These are phyloP conservation scores for Diplodia corticola DNA, from an alignment of 2,329 filamentous ascomycete species.

Conservation along the genomic window DNA sequence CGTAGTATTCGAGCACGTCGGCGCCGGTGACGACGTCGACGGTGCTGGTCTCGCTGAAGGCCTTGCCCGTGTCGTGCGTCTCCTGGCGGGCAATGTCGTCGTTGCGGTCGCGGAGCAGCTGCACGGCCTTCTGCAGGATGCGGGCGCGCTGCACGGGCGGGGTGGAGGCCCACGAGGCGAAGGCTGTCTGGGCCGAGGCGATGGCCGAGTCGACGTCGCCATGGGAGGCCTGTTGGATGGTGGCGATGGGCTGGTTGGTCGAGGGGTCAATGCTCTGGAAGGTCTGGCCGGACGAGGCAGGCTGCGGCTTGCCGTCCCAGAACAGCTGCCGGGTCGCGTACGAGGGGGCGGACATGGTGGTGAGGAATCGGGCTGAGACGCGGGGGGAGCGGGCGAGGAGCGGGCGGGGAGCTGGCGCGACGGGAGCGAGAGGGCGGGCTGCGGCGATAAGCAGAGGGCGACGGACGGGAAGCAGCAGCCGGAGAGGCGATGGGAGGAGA, in stretches of 20 bases:
- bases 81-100: slow-evolving; percentile 77
- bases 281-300: slow-evolving; percentile 59
- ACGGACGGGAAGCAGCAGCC: not conserved
- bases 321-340: slow-evolving; percentile 65
- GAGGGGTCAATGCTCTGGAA: slow-evolving; percentile 76
- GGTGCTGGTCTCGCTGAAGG: slow-evolving; percentile 78
- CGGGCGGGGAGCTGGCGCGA: not conserved
- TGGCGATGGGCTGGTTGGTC: slow-evolving; percentile 66
- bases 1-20: slow-evolving; percentile 85
- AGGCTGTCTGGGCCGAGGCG: slow-evolving; percentile 68
- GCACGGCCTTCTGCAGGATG: slow-evolving; percentile 74
- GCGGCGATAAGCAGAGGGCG: not conserved
- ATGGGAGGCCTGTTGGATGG: slow-evolving; percentile 68
- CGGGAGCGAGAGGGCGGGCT: not conserved
- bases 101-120: slow-evolving; percentile 72
- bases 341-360: slow-evolving; percentile 26
- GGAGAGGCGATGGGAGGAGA: not conserved
- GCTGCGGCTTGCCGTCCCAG: slow-evolving; percentile 70
- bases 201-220: slow-evolving; percentile 72
- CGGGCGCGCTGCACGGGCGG: slow-evolving; percentile 72
- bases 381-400: not conserved
- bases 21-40: slow-evolving; percentile 82
- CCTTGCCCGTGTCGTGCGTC: slow-evolving; percentile 83
- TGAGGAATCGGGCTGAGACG: not conserved
- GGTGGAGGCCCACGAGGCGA: slow-evolving; percentile 73